Conservation (phyloP, 176 grass and related monocot species). For the Microstegium vimineum region DNA sequence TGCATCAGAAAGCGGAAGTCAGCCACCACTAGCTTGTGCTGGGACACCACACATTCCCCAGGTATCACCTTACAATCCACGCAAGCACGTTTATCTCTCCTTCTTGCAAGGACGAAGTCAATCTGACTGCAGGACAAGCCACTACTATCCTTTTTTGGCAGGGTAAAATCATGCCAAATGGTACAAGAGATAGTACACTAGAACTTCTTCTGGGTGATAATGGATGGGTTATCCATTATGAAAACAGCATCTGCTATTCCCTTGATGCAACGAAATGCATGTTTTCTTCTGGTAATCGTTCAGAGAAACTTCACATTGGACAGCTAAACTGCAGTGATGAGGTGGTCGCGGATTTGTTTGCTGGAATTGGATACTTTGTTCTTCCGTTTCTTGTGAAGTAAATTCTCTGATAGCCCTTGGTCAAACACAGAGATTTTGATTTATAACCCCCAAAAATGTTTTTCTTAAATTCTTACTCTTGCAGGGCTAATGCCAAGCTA, state of each 20-base stretch:
- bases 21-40: too few species aligned
- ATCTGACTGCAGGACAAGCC: too few species aligned
- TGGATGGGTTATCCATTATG: slow-evolving; percentile 78
- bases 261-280: slow-evolving; percentile 95
- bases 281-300: slow-evolving; percentile 95
- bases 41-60: too few species aligned
- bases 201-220: slow-evolving; percentile 75
- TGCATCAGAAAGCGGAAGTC: too few species aligned
- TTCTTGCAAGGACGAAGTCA: too few species aligned
- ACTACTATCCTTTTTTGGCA: slow-evolving; percentile 25
- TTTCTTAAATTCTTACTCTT: slow-evolving; percentile 13
- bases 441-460: not conserved
- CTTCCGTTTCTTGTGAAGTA: slow-evolving; percentile 97
- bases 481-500: slow-evolving; percentile 81
- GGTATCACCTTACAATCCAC: too few species aligned
- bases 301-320: slow-evolving; percentile 88
- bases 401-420: slow-evolving; percentile 9
- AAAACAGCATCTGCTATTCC: slow-evolving; percentile 85
- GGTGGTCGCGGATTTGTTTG: slow-evolving; percentile 86
- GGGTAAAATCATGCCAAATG: slow-evolving; percentile 79
- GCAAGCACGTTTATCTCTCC: too few species aligned
- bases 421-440: not conserved
- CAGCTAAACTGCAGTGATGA: slow-evolving; percentile 75
- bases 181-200: slow-evolving; percentile 88
- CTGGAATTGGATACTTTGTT: slow-evolving; percentile 95